A percentile compares a stretch with the other conserved stretches of the same genome.
phyloP scores from a whole-genome alignment of 805 yeast genomes.

The Ogataea nonfermentans region DNA sequence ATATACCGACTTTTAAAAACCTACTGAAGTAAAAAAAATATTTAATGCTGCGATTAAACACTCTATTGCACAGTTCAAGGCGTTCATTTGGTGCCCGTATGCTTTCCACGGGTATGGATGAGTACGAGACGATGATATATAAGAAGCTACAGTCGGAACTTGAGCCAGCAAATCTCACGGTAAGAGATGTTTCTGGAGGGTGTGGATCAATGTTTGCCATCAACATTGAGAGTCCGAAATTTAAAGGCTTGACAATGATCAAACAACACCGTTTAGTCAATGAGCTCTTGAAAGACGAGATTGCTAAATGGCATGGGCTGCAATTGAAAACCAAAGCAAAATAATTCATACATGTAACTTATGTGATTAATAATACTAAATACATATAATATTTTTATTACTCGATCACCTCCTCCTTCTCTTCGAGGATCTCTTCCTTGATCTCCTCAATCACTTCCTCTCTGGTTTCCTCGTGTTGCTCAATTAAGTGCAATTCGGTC shows the following conservation, averaged over 20 bases:
- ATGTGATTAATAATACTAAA: conserved; percentile 2
- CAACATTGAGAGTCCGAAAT: conserved; percentile 63
- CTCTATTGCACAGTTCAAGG: too few relatives aligned
- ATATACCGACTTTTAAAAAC: not conserved
- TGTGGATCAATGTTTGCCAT: conserved; percentile 99
- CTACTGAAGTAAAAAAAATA: not conserved
- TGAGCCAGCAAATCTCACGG: conserved; percentile 60
- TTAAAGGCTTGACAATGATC: conserved; percentile 78
- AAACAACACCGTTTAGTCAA: conserved; percentile 93
- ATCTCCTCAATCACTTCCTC: conserved; percentile 69
- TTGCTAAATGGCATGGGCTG: conserved; percentile 90
- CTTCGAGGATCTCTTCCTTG: conserved; percentile 71
- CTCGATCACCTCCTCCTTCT: conserved; percentile 67
- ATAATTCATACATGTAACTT: conserved; percentile 12
- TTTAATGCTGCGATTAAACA: conserved; percentile 4
- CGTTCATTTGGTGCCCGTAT: not conserved
- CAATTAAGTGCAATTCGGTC: conserved; percentile 45
- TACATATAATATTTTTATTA: conserved; percentile 4
- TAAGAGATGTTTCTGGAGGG: conserved; percentile 87
- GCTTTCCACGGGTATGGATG: conserved; percentile 38
- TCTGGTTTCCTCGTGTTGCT: conserved; percentile 46
- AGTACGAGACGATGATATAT: conserved; percentile 64
- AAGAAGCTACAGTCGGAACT: conserved; percentile 53
- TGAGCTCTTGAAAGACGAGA: conserved; percentile 76
- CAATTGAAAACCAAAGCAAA: conserved; percentile 73